Conservation (phyloP, 805 yeast genomes). For the Zygotorulaspora florentina region DNA sequence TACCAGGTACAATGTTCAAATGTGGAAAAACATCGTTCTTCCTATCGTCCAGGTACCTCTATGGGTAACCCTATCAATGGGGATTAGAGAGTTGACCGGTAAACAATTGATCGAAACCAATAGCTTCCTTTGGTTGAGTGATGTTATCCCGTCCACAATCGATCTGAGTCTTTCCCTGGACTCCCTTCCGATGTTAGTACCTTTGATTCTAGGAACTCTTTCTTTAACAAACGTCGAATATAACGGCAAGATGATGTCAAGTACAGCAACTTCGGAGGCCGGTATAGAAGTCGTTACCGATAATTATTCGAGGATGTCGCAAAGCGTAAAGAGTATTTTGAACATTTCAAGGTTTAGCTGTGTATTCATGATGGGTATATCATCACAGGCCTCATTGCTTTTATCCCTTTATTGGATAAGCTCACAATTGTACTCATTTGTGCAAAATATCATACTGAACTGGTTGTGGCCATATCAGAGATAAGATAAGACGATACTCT, state of each 20-base stretch:
- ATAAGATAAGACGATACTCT: not conserved
- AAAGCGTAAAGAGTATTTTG: constrained; percentile 45
- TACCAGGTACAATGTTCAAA: constrained; percentile 59
- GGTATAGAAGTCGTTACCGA: constrained; percentile 23
- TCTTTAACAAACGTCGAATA: constrained; percentile 80
- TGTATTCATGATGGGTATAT: constrained; percentile 74
- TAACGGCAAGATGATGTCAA: constrained; percentile 60
- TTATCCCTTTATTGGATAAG: constrained; percentile 86
- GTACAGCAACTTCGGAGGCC: constrained; percentile 20
- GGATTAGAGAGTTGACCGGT: constrained; percentile 73
- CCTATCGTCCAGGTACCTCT: constrained; percentile 84
- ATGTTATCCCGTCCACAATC: constrained; percentile 43
- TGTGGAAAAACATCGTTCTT: constrained; percentile 72
- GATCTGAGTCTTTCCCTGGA: constrained; percentile 60
- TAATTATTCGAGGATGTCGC: constrained; percentile 24
- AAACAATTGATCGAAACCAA: constrained; percentile 34
- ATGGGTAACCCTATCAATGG: constrained; percentile 75
- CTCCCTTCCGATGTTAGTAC: constrained; percentile 64
- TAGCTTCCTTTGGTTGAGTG: constrained; percentile 23
- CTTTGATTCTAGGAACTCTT: constrained; percentile 64
- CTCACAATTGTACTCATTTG: constrained; percentile 70
- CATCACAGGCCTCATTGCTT: constrained; percentile 84
- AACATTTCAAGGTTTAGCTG: constrained; percentile 71
- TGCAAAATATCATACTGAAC: constrained; percentile 73
- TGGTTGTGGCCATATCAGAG: constrained; percentile 48